Evolutionary conservation across 169 alveolate species (phyloP), one percentile per base, ranked within the genome.

Genomic region (Cryptosporidium ryanae): DNA sequence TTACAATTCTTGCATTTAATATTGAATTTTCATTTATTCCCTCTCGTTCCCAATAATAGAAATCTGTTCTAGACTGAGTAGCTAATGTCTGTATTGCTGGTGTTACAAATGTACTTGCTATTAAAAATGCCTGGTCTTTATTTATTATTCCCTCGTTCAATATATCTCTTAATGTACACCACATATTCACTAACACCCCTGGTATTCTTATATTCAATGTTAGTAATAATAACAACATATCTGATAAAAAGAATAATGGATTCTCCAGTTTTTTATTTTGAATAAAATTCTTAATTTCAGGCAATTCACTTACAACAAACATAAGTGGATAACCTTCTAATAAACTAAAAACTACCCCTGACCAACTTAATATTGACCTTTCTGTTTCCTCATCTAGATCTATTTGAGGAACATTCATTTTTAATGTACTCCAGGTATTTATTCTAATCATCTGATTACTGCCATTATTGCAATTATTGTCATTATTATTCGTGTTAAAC

Each of bases 341-440:
- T 2, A 76, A 61, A 17, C 71, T 76, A 59, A 76, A 76, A 0
- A 76, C 34, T n/a, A 76, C 87, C 25, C 87, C 87, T 23, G 87
- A 76, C 87, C 87, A 76, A 18, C 87, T 76, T 29, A 76, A 44
- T 25, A 76, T 76, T 29, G 87, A 76, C 25, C 87, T 55, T 29
- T 76, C 87, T 17, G 87, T 76, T 8, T 76, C 87, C n/a, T 76
- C 71, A 43, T 76, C 87, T 23, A 76, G 59, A 17, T 76, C 76
- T 7, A 76, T 59, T 38, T 76, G 87, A 10, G 87, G 87, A 38
- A 76, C 71, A 59, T 61, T 61, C 87, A 76, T 76, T 23, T 76
- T 76, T 7, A 76, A 43, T 55, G 76, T 55, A 46, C 87, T 76
- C 87, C 87, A 76, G 4, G 87, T 76, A 59, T 76, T 76, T 12